Base-by-base conservation (phyloP, 75 land plant genomes). In the Cunninghamia lanceolata region DNA sequence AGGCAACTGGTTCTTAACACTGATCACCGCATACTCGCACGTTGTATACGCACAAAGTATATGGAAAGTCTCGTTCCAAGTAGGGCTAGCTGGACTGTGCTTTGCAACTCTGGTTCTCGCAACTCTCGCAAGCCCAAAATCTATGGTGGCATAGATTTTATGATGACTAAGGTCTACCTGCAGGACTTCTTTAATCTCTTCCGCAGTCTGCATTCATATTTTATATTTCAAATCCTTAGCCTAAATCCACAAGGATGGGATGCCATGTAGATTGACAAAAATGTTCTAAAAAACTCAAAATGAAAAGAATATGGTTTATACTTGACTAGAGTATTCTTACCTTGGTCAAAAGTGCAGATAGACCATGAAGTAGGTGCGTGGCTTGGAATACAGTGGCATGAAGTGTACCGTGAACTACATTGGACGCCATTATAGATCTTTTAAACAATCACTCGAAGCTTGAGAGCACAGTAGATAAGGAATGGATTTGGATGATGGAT, bases 331-430 rank as follows among this genome's bases (percentile, higher is more conserved):
- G 13, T 47, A 79, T 5, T n/a, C 43, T 80, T 80, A 80, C 82
- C 82, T 80, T 80, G 0, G 43, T 40, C 8, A 80, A 46, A 28
- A 80, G 11, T 11, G 47, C 46, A 40, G n/a, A 3, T 21, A 80
- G 28, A 11, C 82, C 82, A 80, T 80, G 82, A 43, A 42, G n/a
- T 2, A 80, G 50, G n/a, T 80, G 82, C 32, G 32, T 45, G 19
- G 95, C 97, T 86, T 95, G 96, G 75, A 85, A 93, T 86, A 95
- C 90, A 45, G 99, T 93, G 40, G 83, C 96, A 78, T 93, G 94
- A 21, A 96, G 90, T 8, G 94, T 96, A 2, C 99, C 99, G 63
- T 96, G 97, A 1, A 95, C 90, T 66, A 93, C 74, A 82, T 86
- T 89, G 84, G 85, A 87, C 47, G 96, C 93, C 96, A 95, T 94